These are phyloP conservation scores for Esteya vermicola DNA, from an alignment of 2,329 filamentous ascomycete species.

Conservation along the genomic window DNA sequence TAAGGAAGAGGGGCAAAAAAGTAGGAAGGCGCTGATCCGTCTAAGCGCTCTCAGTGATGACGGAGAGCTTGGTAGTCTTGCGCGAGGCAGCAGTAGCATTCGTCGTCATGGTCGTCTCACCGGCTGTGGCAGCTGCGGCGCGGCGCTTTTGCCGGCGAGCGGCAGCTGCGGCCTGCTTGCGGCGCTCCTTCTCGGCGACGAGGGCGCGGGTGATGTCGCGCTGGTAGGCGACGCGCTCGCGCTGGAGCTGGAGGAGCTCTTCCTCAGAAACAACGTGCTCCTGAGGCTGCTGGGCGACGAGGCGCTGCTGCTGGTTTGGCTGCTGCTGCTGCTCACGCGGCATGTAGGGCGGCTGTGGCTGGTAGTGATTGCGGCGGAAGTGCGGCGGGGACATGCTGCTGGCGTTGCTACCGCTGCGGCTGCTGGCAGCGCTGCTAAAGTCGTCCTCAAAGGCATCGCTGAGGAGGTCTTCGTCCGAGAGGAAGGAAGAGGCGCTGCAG, in stretches of 20 bases:
- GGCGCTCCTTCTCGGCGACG: slow-evolving; percentile 39
- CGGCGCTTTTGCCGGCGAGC: slow-evolving; percentile 18
- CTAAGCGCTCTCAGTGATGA: slow-evolving; percentile 37
- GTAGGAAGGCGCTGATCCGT: neutral
- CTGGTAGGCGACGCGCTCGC: slow-evolving; percentile 34
- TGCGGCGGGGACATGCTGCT: slow-evolving; percentile 25
- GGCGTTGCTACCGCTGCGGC: slow-evolving; percentile 28
- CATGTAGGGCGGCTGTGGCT: slow-evolving; percentile 8
- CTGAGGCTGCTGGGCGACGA: slow-evolving; percentile 7
- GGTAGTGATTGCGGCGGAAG: slow-evolving; percentile 10
- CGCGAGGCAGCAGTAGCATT: slow-evolving; percentile 5
- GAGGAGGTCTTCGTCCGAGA: slow-evolving; percentile 51
- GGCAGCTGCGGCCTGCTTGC: slow-evolving; percentile 22
- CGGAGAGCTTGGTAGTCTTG: slow-evolving; percentile 38
- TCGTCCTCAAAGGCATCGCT: slow-evolving; percentile 33
- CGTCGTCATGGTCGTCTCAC: neutral
- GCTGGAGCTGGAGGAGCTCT: slow-evolving; percentile 34
- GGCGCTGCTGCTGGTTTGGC: slow-evolving; percentile 13
- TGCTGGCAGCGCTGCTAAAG: slow-evolving; percentile 28
- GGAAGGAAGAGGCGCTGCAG: slow-evolving; percentile 37
- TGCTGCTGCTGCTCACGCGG: slow-evolving; percentile 1
- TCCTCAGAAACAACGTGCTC: slow-evolving; percentile 26
- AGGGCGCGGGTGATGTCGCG: slow-evolving; percentile 37
- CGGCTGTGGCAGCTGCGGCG: neutral
- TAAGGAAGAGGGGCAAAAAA: neutral